Percentiles rank a stretch among this genome's conserved stretches.
Conservation (phyloP, 768 basidiomycete species). For the Tricholoma sp. region DNA sequence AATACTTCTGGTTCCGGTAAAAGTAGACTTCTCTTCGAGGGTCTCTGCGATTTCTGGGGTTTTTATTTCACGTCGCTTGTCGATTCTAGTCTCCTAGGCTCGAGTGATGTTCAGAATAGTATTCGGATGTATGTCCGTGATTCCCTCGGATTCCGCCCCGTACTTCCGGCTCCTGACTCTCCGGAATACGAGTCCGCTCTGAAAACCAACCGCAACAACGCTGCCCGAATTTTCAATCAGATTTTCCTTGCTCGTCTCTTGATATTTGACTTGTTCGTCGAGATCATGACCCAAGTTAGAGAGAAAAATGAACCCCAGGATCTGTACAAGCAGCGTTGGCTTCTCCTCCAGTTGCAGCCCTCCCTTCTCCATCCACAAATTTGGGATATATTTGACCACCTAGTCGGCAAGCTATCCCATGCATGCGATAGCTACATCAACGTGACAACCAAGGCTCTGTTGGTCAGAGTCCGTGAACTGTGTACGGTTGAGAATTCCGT, state of each 20-base stretch:
- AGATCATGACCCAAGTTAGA: constrained; percentile 22
- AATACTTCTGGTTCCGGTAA: constrained; percentile 47
- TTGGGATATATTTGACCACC: constrained; percentile 38
- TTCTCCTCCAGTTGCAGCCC: constrained; percentile 38
- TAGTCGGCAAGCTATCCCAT: constrained; percentile 28
- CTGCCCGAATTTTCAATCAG: constrained; percentile 30
- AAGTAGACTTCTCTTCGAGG: constrained; percentile 39
- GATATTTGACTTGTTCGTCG: constrained; percentile 34
- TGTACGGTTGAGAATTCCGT: constrained; percentile 11
- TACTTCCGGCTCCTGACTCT: constrained; percentile 28
- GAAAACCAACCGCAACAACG: constrained; percentile 32
- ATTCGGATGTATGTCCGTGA: constrained; percentile 34
- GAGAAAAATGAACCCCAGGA: constrained; percentile 10
- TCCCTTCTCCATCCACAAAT: constrained; percentile 28
- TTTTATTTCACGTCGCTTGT: constrained; percentile 43
- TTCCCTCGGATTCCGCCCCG: constrained; percentile 24
- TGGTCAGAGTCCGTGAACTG: constrained; percentile 26
- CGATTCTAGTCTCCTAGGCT: constrained; percentile 40
- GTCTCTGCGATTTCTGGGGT: constrained; percentile 41
- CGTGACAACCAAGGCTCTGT: constrained; percentile 25
- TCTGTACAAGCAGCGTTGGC: constrained; percentile 31
- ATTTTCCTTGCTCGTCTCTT: constrained; percentile 37
- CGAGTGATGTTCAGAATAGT: constrained; percentile 37
- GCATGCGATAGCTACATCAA: constrained; percentile 34
- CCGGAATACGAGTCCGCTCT: constrained; percentile 27